A percentile compares a stretch with the other conserved stretches of the same genome.
phyloP scores from a whole-genome alignment of 371 early-diverging fungal species.

The Blakeslea trispora region DNA sequence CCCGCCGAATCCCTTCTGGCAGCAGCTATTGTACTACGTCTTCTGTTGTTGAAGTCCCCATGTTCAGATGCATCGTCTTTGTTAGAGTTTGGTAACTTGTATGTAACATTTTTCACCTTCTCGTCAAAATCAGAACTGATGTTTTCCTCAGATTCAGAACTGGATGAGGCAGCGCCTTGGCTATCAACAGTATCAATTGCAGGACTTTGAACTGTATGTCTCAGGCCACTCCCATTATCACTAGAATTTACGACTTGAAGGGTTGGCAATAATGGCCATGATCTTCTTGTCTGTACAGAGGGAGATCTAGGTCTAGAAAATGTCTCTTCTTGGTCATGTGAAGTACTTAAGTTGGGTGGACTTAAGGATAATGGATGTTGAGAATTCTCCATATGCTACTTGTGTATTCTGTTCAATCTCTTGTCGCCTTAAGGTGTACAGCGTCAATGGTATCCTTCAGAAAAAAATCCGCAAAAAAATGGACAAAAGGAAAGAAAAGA shows the following conservation, averaged over 20 bases:
- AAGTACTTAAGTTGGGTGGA: background rate
- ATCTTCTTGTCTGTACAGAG: constrained; percentile 4
- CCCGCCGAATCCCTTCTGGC: constrained; percentile 3
- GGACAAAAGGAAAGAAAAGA: background rate
- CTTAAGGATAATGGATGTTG: background rate
- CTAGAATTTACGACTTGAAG: constrained; percentile 2
- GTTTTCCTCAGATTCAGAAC: constrained; percentile 3
- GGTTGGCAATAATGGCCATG: constrained; percentile 11
- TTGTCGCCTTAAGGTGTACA: background rate
- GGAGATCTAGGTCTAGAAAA: background rate
- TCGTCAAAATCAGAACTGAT: background rate
- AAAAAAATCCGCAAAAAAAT: too few species aligned
- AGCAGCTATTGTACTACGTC: background rate
- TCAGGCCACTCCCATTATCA: background rate
- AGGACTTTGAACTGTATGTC: background rate
- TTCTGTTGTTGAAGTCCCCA: background rate
- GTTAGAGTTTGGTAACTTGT: background rate
- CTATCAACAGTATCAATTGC: background rate
- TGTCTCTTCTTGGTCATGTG: background rate
- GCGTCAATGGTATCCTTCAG: background rate
- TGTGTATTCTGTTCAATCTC: background rate
- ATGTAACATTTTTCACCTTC: background rate
- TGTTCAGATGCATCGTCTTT: background rate
- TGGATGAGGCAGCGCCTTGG: background rate
- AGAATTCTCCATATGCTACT: background rate